Evolutionary conservation across 352 stramenopile genomes (phyloP), one percentile per base, ranked within the genome.

Genomic region (Blastocystis sp.): DNA sequence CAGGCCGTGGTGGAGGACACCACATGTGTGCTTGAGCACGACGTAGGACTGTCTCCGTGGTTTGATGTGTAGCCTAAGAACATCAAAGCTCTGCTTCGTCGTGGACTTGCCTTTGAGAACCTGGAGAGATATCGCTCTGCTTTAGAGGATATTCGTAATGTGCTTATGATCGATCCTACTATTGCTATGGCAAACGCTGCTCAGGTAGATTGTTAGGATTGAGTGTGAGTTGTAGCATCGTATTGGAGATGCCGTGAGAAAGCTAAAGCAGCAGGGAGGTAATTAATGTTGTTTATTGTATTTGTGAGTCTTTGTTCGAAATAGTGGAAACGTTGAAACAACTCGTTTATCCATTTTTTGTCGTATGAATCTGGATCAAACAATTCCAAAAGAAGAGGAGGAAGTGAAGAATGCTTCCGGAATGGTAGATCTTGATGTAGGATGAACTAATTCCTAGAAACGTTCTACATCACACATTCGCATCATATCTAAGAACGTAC

Each of bases 1-100:
- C 95, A 93, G 13, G 92, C 90, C 43, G 94, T 96, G 13, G 94
- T 96, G 61, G 91, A 92, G 55, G 94, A 96, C 91, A 95, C 93
- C 90, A 94, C 93, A 41, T 92, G 94, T 80, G 94, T 96, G 79
- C 91, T 97, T 45, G 94, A 96, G 92, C 91, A 93, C 90, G 94
- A 96, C 26, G 90, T 91, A 69, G 37, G 76, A 9, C 29, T 41
- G 20, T 6, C 3, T 7, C 18, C 23, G 2, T 11, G 53, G 41
- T 20, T 23, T 76, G 39, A 87, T 2, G 5, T 1, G 3, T 87
- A 92, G 68, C 90, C 93, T 3, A 92, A 94, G 89, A 97, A 96
- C 92, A 92, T 96, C 87, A 97, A 97, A 91, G 94, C 94, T 37
- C 91, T 97, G 54, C 91, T 96, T 87, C 93, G 94, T 76, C 93